Evolutionary conservation across 345 rosid species (phyloP), one percentile per base, ranked within the genome.

Genomic region (Syzygium aqueum): DNA sequence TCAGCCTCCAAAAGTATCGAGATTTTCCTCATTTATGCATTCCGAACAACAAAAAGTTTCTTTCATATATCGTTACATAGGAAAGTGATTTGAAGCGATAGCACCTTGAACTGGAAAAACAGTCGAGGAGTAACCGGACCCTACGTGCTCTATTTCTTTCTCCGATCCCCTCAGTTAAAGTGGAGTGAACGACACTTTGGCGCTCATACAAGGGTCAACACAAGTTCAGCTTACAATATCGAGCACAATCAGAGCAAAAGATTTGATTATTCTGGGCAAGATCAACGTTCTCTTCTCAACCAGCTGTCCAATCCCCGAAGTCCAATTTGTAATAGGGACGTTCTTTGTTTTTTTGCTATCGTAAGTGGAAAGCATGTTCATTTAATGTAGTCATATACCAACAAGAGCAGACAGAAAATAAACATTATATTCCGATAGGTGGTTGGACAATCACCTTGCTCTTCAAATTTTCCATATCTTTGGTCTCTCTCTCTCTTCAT

Each of bases 11-110:
- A 27, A 61, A 61, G 33, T n/a, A 61, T 16, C 33, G 33, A 61
- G 33, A 14, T 61, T 61, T 61, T n/a, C 33, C 33, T 61, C 73
- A n/a, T n/a, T 61, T 16, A 61, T n/a, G 73, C 19, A 61, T n/a
- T 8, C 1, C 15, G 16, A 61, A 13, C 33, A 0, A 61, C 19
- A 33, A 61, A n/a, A 61, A 3, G 14, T 12, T 16, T n/a, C 9
- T 13, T 0, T 3, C 14, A 19, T n/a, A 6, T 16, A 61, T 0
- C 2, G 19, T 17, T 14, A 61, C 37, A 2, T 6, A 3, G 7
- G 19, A 61, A 61, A 61, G n/a, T 0, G 73, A 19, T 14, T 13
- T 6, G 3, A 61, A n/a, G 6, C 14, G 37, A 28, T 17, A 61
- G 8, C 2, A 7, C 13, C n/a, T 16, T n/a, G 16, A 61, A 27